These are phyloP conservation scores for Begonia fuchsioides DNA, from an alignment of 306 rosid species.

Conservation along the genomic window DNA sequence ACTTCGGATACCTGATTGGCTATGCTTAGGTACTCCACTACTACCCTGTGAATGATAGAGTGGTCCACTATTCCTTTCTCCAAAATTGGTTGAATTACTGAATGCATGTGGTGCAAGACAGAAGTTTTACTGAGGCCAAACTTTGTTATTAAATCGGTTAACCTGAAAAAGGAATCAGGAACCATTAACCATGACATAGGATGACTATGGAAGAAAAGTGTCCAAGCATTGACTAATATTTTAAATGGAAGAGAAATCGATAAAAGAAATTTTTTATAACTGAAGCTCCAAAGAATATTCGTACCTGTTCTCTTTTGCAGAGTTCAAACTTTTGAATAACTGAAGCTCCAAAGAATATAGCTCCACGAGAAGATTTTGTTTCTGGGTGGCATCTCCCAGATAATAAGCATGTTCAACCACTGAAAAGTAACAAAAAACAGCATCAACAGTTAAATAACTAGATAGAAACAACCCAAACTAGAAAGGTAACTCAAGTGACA, in stretches of 20 bases:
- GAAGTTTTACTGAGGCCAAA: conserved; percentile 61
- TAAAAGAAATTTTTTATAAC: too few species aligned
- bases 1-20: conserved; percentile 55
- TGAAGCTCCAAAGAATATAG: conserved; percentile 68
- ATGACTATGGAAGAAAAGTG: not conserved
- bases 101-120: conserved; percentile 62
- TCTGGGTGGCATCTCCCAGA: conserved; percentile 61
- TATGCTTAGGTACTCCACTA: conserved; percentile 62
- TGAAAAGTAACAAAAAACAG: conserved; percentile 11
- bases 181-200: conserved; percentile 7
- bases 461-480: too few species aligned
- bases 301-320: conserved; percentile 80
- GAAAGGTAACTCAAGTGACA: too few species aligned
- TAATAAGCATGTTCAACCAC: conserved; percentile 85
- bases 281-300: too few species aligned
- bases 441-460: too few species aligned
- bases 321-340: conserved; percentile 64
- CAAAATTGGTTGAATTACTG: conserved; percentile 78
- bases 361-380: conserved; percentile 69
- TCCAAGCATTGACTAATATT: too few species aligned
- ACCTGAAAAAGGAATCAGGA: conserved; percentile 32
- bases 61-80: conserved; percentile 97
- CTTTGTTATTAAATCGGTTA: conserved; percentile 61
- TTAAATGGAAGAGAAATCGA: too few species aligned
- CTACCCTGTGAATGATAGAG: conserved; percentile 67